Percentiles rank a stretch among this genome's conserved stretches.
These are phyloP conservation scores for Elaeis guineensis DNA, from an alignment of 176 grass and related monocot species.

Conservation along the genomic window DNA sequence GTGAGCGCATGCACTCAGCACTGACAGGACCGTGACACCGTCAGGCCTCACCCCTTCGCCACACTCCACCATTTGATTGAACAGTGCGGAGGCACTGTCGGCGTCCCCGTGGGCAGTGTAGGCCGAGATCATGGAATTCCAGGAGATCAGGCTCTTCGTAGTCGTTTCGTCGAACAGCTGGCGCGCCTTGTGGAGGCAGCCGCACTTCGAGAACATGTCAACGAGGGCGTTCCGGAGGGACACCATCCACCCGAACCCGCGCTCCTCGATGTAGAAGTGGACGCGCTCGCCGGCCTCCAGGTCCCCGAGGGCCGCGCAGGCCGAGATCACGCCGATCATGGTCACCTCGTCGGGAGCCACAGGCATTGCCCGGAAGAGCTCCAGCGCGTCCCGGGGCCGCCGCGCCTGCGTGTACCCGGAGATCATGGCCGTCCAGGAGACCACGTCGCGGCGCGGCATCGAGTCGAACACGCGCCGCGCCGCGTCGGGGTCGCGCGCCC, in stretches of 20 bases:
- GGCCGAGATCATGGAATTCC: slow-evolving; percentile 45
- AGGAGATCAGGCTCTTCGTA: slow-evolving; percentile 33
- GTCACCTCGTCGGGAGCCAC: slow-evolving; percentile 50
- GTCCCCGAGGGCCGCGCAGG: slow-evolving; percentile 50
- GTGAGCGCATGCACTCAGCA: slow-evolving; percentile 31
- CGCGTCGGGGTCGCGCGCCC: slow-evolving; percentile 23
- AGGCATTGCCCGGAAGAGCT: slow-evolving; percentile 37
- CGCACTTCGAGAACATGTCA: slow-evolving; percentile 55
- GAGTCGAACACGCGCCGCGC: slow-evolving; percentile 38
- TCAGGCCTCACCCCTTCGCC: slow-evolving; percentile 32
- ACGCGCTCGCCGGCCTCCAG: slow-evolving; percentile 32
- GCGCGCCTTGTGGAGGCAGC: slow-evolving; percentile 27
- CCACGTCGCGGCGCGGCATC: slow-evolving; percentile 33
- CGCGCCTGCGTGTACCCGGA: slow-evolving; percentile 29
- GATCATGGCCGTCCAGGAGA: slow-evolving; percentile 56
- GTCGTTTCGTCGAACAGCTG: slow-evolving; percentile 33
- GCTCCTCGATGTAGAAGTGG: slow-evolving; percentile 29
- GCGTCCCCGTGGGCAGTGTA: slow-evolving; percentile 39
- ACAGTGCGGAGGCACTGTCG: slow-evolving; percentile 20
- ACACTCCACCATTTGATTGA: slow-evolving; percentile 32
- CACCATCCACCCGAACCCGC: slow-evolving; percentile 50
- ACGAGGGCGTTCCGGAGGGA: slow-evolving; percentile 45
- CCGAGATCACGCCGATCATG: slow-evolving; percentile 47
- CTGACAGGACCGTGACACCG: slow-evolving; percentile 27
- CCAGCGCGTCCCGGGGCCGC: slow-evolving; percentile 32